Evolutionary conservation across 148 eudicot genomes (phyloP), one percentile per base, ranked within the genome.

Genomic region (Gaultheria prostrata): DNA sequence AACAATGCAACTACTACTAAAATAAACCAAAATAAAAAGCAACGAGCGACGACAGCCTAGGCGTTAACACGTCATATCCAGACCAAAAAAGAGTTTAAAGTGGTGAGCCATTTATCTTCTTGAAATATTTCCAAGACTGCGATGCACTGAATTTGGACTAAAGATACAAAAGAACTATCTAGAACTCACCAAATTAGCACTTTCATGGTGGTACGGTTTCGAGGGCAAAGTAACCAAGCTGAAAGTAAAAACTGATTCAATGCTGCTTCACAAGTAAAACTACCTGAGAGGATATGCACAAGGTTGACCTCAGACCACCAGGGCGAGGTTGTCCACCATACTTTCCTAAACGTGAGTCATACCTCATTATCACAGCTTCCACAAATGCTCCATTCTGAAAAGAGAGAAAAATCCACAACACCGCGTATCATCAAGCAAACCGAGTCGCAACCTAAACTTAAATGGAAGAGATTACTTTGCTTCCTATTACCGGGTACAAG

Each of bases 231-330:
- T 30, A 67, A 30, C 39, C 30, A 26, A 65, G 71, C 33, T 65
- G 71, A 26, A 65, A 80, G 33, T 13, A 49, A 54, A 13, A 57
- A 11, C 0, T 30, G 7, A 7, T 6, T n/a, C 20, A 53, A 28
- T 21, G 33, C 2, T 46, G 33, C 26, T 59, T 59, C n/a, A 46
- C 57, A 39, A 67, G 48, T 45, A 80, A 77, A 53, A 28, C 24
- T 90, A 97, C 99, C 99, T 97, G 99, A 84, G 98, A 94, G 79
- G 99, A 97, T 77, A 97, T 86, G 79, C 99, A 97, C 79, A 97
- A 87, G 28, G 99, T 97, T 76, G 98, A 89, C 85, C 99, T 89
- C 32, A 59, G 91, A 63, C 99, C 98, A 81, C 99, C 99, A 32
- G 90, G 89, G 69, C 99, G 99, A 80, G 92, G 89, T 85, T 94